phyloP scores from a whole-genome alignment of 2,329 filamentous ascomycete genomes.

The Pezicula radicicola region DNA sequence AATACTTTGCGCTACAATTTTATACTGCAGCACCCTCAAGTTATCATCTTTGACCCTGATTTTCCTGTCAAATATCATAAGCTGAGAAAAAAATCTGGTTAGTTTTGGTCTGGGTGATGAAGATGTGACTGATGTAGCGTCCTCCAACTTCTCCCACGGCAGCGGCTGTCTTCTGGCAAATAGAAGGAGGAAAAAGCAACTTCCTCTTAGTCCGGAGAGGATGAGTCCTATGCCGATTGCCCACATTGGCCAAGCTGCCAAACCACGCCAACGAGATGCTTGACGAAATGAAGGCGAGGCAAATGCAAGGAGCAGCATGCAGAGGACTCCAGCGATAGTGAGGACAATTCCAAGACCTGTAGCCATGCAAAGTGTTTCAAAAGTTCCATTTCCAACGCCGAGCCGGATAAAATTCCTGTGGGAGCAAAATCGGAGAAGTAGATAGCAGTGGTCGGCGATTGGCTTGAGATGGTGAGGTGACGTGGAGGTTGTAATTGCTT shows the following conservation, averaged over 20 bases:
- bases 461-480: slow-evolving; percentile 35
- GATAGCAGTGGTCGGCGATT: slow-evolving; percentile 43
- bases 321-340: slow-evolving; percentile 36
- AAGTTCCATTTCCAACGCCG: slow-evolving; percentile 49
- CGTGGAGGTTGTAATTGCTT: slow-evolving; percentile 32
- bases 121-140: slow-evolving; percentile 18
- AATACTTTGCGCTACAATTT: slow-evolving; percentile 33
- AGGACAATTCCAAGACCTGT: slow-evolving; percentile 40
- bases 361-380: slow-evolving; percentile 45
- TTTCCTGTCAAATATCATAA: slow-evolving; percentile 47
- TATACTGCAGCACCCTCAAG: slow-evolving; percentile 39
- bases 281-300: slow-evolving; percentile 34
- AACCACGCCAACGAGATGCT: slow-evolving; percentile 35
- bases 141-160: slow-evolving; percentile 46
- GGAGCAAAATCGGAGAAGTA: slow-evolving; percentile 44
- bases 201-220: slow-evolving; percentile 41
- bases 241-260: slow-evolving; percentile 44
- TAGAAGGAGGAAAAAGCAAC: slow-evolving; percentile 45
- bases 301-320: slow-evolving; percentile 37
- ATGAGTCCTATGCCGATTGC: slow-evolving; percentile 40
- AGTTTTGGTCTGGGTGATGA: slow-evolving; percentile 8
- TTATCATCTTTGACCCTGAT: slow-evolving; percentile 41
- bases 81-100: slow-evolving; percentile 29
- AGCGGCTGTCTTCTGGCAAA: slow-evolving; percentile 42
- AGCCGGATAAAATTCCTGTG: slow-evolving; percentile 49